Percentiles rank a stretch among this genome's conserved stretches.
Evolutionary conservation across 2,329 filamentous ascomycete genomes (phyloP).

Genomic region (Teratosphaeria zuluensis): DNA sequence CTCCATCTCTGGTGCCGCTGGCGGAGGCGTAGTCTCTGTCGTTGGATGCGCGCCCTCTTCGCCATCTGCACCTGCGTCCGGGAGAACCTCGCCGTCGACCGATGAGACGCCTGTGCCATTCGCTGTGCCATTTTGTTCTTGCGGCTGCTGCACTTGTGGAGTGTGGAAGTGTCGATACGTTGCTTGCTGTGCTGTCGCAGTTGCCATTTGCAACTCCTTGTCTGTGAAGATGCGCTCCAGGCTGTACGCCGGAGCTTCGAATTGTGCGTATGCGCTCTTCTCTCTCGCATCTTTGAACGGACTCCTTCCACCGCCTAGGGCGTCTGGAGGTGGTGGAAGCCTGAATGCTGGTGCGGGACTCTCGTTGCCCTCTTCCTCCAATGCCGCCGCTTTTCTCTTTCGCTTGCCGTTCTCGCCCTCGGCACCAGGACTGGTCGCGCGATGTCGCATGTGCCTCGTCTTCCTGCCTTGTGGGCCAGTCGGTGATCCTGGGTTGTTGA

Average conservation of each 20-base stretch:
- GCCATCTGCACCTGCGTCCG: constrained; percentile 15
- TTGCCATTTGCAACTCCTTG: constrained; percentile 54
- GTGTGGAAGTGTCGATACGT: constrained; percentile 50
- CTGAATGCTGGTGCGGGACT: constrained; percentile 46
- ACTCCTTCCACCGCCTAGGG: constrained; percentile 39
- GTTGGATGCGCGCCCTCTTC: constrained; percentile 8
- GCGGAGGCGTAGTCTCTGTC: neutral
- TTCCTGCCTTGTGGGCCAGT: constrained; percentile 47
- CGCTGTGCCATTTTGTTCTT: constrained; percentile 16
- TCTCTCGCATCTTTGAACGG: constrained; percentile 45
- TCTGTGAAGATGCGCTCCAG: constrained; percentile 58
- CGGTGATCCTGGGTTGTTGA: constrained; percentile 54
- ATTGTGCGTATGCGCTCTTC: constrained; percentile 44
- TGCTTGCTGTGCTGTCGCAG: constrained; percentile 51
- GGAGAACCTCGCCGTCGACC: constrained; percentile 20
- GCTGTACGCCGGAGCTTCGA: constrained; percentile 49
- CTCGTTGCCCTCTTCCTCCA: constrained; percentile 49
- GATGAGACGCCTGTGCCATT: constrained; percentile 21
- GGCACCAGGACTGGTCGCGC: constrained; percentile 26
- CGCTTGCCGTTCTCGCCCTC: constrained; percentile 39
- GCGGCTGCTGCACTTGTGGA: constrained; percentile 20
- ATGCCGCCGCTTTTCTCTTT: constrained; percentile 46
- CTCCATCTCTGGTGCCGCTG: constrained; percentile 44
- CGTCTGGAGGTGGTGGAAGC: constrained; percentile 25
- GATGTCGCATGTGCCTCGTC: constrained; percentile 51